Percentiles rank a stretch among this genome's conserved stretches.
These are phyloP conservation scores for Astrothelium subdiscretum DNA, from an alignment of 495 filamentous ascomycete genomes.

Conservation along the genomic window DNA sequence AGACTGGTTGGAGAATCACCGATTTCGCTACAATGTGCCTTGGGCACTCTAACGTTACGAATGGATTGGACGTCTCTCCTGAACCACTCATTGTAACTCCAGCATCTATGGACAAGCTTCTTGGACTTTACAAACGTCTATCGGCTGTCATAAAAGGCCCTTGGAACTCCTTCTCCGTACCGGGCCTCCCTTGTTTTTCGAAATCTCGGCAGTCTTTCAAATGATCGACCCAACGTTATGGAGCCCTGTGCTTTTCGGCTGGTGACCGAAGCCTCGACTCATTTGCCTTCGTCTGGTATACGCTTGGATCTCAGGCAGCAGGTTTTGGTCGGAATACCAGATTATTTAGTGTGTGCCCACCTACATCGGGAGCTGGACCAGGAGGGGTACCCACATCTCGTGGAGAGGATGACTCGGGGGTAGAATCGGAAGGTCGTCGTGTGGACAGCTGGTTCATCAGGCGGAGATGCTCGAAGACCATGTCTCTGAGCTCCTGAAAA, in stretches of 20 bases:
- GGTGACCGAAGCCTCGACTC: background rate
- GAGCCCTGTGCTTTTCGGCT: background rate
- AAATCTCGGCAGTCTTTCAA: background rate
- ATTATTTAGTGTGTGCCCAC: constrained; percentile 6
- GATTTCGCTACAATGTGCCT: background rate
- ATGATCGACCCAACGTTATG: too few species aligned
- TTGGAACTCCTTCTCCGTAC: background rate
- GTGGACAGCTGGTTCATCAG: background rate
- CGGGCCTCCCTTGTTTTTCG: background rate
- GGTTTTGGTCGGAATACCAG: constrained; percentile 14
- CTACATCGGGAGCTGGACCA: background rate
- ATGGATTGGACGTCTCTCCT: background rate
- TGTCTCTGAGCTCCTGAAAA: constrained; percentile 13
- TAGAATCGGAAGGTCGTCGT: background rate
- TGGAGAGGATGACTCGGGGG: background rate
- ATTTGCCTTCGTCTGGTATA: background rate
- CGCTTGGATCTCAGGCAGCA: background rate
- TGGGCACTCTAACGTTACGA: background rate
- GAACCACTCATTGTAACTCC: background rate
- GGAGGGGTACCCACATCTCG: background rate
- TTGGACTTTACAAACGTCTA: background rate
- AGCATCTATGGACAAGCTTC: background rate
- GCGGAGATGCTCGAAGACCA: constrained; percentile 14
- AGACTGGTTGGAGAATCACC: too few species aligned
- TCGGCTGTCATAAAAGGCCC: background rate